Evolutionary conservation across 192 early-diverging fungal species (phyloP).

Genomic region (Rhizophlyctis rosea): DNA sequence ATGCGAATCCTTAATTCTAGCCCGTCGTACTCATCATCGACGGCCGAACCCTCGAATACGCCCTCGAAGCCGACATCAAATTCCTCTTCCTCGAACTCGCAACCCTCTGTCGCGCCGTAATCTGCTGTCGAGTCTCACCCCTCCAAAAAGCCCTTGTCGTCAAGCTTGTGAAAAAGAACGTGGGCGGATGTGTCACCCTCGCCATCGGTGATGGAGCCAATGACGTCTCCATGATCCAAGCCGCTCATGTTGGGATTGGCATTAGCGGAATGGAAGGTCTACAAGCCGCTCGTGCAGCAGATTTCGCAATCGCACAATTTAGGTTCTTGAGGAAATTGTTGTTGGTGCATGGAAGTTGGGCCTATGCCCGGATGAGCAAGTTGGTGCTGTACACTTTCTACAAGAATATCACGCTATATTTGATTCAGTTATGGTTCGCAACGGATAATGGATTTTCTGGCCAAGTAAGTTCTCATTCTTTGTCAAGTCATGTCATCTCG

Average conservation of each 20-base stretch:
- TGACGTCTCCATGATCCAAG: conserved; percentile 99
- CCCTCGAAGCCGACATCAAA: conserved; percentile 75
- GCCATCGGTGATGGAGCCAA: conserved; percentile 99
- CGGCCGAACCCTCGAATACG: conserved; percentile 88
- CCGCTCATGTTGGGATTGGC: conserved; percentile 96
- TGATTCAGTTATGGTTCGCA: conserved; percentile 97
- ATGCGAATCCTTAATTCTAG: conserved; percentile 32
- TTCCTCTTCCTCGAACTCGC: conserved; percentile 85
- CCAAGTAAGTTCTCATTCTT: conserved; percentile 33
- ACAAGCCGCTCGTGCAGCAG: conserved; percentile 93
- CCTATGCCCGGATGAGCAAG: conserved; percentile 92
- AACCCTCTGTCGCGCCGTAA: conserved; percentile 87
- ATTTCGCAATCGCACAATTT: conserved; percentile 99
- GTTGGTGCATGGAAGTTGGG: conserved; percentile 96
- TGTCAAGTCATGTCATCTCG: neutral
- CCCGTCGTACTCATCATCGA: conserved; percentile 93
- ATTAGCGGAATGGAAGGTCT: conserved; percentile 95
- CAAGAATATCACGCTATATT: conserved; percentile 98
- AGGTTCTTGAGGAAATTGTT: conserved; percentile 90
- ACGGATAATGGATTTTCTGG: conserved; percentile 95
- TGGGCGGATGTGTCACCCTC: conserved; percentile 77
- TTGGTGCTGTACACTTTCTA: conserved; percentile 98
- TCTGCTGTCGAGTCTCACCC: conserved; percentile 98
- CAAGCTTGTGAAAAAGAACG: conserved; percentile 92
- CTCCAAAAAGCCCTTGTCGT: conserved; percentile 98